Conservation (phyloP, 2,329 filamentous ascomycete genomes). For the Mollisia scopiformis region DNA sequence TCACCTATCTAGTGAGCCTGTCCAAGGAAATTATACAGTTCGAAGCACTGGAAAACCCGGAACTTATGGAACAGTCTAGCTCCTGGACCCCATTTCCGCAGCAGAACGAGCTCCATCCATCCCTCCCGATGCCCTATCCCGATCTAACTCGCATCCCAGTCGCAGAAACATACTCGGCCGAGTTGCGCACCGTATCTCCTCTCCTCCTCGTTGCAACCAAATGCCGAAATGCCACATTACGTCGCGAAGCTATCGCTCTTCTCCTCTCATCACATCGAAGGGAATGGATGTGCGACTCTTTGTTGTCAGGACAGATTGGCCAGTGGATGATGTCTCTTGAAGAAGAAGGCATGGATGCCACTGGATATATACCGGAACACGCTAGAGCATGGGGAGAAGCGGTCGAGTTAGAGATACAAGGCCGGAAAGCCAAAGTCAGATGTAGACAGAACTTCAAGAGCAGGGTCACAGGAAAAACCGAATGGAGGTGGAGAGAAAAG, state of each 20-base stretch:
- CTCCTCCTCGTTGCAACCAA: slow-evolving; percentile 68
- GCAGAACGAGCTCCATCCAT: background rate
- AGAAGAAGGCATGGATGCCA: slow-evolving; percentile 24
- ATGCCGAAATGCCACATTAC: slow-evolving; percentile 58
- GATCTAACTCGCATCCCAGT: slow-evolving; percentile 8
- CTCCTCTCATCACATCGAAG: slow-evolving; percentile 61
- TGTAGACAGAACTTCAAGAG: slow-evolving; percentile 20
- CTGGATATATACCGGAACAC: slow-evolving; percentile 24
- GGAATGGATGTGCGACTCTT: slow-evolving; percentile 68
- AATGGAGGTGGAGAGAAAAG: slow-evolving; percentile 14
- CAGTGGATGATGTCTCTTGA: slow-evolving; percentile 32
- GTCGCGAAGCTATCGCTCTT: slow-evolving; percentile 63
- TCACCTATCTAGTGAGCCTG: slow-evolving; percentile 52
- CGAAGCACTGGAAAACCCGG: slow-evolving; percentile 14
- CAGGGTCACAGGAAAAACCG: background rate
- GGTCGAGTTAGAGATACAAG: slow-evolving; percentile 22
- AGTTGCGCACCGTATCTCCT: slow-evolving; percentile 57
- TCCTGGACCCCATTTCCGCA: no score
- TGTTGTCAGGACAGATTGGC: slow-evolving; percentile 23
- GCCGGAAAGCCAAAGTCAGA: slow-evolving; percentile 15
- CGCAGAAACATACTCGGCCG: slow-evolving; percentile 22
- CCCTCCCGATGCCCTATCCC: background rate
- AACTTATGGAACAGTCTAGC: no score
- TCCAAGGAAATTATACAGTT: slow-evolving; percentile 53
- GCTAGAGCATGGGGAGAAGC: slow-evolving; percentile 22